A percentile compares a stretch with the other conserved stretches of the same genome.
Evolutionary conservation across 2,329 filamentous ascomycete genomes (phyloP).

Genomic region (Whalleya microplaca): DNA sequence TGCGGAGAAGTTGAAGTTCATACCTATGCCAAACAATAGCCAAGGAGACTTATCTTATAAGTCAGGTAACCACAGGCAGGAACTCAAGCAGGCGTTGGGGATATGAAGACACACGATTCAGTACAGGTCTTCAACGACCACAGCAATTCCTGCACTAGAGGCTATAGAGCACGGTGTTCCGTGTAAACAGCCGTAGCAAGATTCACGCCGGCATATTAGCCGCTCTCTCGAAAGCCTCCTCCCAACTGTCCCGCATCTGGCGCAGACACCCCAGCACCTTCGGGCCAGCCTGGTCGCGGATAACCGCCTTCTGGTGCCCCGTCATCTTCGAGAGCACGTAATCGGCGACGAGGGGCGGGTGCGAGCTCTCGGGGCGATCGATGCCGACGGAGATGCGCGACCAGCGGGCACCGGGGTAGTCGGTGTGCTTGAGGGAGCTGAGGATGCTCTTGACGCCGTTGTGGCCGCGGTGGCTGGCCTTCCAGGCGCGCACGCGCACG

Average conservation of each 20-base stretch:
- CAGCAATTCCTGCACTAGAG: no score
- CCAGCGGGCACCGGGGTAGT: constrained; percentile 49
- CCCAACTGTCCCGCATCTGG: constrained; percentile 48
- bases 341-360: constrained; percentile 67
- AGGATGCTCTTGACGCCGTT: constrained; percentile 75
- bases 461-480: constrained; percentile 69
- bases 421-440: constrained; percentile 47
- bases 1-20: no score
- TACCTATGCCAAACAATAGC: no score
- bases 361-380: constrained; percentile 75
- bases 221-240: constrained; percentile 7
- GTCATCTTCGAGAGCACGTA: constrained; percentile 79
- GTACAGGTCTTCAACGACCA: no score
- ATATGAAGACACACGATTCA: no score
- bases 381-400: constrained; percentile 80
- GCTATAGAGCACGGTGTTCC: not conserved
- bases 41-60: no score
- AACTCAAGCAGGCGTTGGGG: no score
- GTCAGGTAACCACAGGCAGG: no score
- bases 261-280: constrained; percentile 55
- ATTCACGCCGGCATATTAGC: not conserved
- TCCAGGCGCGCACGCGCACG: constrained; percentile 66
- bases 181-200: not conserved
- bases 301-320: constrained; percentile 49
- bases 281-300: constrained; percentile 57